A percentile compares a stretch with the other conserved stretches of the same genome.
Conservation (phyloP, 805 yeast species). For the Myxozyma nipponensis region DNA sequence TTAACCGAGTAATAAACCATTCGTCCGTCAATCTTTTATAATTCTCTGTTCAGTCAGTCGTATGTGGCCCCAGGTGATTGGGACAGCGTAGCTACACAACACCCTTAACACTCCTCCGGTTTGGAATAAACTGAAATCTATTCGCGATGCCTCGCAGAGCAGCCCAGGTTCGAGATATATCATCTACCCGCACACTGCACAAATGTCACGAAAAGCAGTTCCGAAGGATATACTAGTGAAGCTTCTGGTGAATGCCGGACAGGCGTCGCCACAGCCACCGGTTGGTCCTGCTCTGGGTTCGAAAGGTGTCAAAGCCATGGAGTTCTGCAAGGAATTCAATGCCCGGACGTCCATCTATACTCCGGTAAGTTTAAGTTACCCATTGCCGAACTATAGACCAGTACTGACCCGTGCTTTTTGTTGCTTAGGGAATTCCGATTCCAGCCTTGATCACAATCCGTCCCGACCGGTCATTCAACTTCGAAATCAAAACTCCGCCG, state of each 20-base stretch:
- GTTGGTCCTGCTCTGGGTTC: slow-evolving; percentile 99
- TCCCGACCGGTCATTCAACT: slow-evolving; percentile 88
- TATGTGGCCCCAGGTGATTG: no score
- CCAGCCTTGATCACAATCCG: slow-evolving; percentile 80
- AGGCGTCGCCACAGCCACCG: slow-evolving; percentile 98
- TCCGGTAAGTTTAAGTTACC: slow-evolving; percentile 39
- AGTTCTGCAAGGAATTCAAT: slow-evolving; percentile 96
- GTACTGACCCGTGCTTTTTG: background rate
- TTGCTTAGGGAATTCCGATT: slow-evolving; percentile 64
- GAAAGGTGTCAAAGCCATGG: slow-evolving; percentile 97
- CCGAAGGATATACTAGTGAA: slow-evolving; percentile 68
- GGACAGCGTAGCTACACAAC: no score
- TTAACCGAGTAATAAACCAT: no score
- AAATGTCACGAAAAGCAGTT: slow-evolving; percentile 14
- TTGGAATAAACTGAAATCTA: no score
- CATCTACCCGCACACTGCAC: no score
- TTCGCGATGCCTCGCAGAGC: no score
- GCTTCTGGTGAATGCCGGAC: slow-evolving; percentile 92
- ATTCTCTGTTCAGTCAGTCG: no score
- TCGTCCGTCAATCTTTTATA: no score
- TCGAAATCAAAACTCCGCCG: slow-evolving; percentile 86
- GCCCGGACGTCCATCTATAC: slow-evolving; percentile 87
- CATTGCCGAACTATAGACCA: background rate
- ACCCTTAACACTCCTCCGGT: no score
- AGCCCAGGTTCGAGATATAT: no score